Evolutionary conservation across 495 filamentous ascomycete genomes (phyloP).

Genomic region (Beverwykella pulmonaria): DNA sequence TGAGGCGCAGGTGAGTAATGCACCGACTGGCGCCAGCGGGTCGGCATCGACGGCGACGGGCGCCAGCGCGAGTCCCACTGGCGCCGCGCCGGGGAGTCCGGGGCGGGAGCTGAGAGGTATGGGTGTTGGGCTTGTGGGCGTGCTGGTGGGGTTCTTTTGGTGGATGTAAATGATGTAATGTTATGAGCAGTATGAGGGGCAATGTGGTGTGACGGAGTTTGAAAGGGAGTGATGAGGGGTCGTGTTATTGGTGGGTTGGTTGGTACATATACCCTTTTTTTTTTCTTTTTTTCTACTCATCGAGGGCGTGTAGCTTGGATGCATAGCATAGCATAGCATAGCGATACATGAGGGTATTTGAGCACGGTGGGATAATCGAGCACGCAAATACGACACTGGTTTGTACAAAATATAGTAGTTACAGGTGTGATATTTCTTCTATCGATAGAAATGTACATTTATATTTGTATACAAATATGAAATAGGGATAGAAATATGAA

Average conservation of each 20-base stretch:
- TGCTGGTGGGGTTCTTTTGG: slow-evolving; percentile 33
- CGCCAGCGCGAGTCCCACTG: neutral
- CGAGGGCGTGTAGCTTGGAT: neutral
- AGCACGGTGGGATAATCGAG: neutral
- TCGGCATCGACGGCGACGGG: neutral
- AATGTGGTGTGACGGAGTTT: too few species aligned
- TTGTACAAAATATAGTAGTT: too few species aligned
- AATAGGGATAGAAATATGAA: too few species aligned
- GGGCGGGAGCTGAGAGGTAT: slow-evolving; percentile 29
- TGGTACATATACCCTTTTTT: slow-evolving; percentile 7
- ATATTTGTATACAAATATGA: too few species aligned
- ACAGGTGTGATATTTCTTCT: too few species aligned
- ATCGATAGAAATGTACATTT: too few species aligned
- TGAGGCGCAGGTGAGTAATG: slow-evolving; percentile 8
- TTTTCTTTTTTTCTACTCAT: neutral
- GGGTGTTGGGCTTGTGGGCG: slow-evolving; percentile 27
- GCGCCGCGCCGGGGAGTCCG: slow-evolving; percentile 21
- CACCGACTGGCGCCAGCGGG: slow-evolving; percentile 7
- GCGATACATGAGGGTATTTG: neutral
- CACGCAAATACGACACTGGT: neutral
- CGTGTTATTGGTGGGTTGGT: neutral
- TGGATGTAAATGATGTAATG: slow-evolving; percentile 27
- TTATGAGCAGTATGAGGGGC: neutral
- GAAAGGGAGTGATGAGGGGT: neutral
- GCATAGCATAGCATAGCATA: neutral